Evolutionary conservation across 2,329 filamentous ascomycete genomes (phyloP), one percentile per base, ranked within the genome.

Genomic region (Cytospora paraplurivora): DNA sequence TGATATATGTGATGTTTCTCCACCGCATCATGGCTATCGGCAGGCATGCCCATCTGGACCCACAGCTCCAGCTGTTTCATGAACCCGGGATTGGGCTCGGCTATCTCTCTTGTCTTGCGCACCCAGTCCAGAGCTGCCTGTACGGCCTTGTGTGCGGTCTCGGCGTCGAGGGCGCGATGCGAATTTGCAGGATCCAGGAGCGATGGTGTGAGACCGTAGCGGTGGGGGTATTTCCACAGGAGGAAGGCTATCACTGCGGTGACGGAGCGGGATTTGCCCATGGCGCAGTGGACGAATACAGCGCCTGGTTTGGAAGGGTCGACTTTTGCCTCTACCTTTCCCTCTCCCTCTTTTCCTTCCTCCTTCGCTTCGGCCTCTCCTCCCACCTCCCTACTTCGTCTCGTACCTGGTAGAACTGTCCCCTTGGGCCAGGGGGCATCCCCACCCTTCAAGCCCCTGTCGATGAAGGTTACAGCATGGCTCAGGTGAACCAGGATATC

Each of bases 211-310:
- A 76, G 72, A 11, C 78, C 75, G 70, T 85, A 85, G 61, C 80
- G 81, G 41, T 81, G 74, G 6, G 85, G 84, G 69, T 86, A 82
- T 69, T 84, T 85, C 76, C 85, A 88, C 67, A 98, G 89, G 57
- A 98, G 81, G 76, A 93, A 98, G 66, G 95, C 94, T 63, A 96
- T 84, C 61, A 92, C 84, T 68, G 91, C 86, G 37, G 92, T 89
- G 68, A 94, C 91, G 55, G 94, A 98, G 64, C 95, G 91, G 38
- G 93, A 97, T 78, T 96, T 96, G 59, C 95, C 95, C 88, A 97
- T 97, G 27, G 93, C 94, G 82, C 95, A 97, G 77, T 84, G 81
- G 11, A 87, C 84, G 62, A 82, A 83, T 34, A 87, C 83, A 15
- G 77, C 82, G 34, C 78, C 78, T 21, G 68, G 62, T 1, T 62